A percentile compares a stretch with the other conserved stretches of the same genome.
These are phyloP conservation scores for Ophiocordyceps sinensis DNA, from an alignment of 2,329 filamentous ascomycete species.

Conservation along the genomic window DNA sequence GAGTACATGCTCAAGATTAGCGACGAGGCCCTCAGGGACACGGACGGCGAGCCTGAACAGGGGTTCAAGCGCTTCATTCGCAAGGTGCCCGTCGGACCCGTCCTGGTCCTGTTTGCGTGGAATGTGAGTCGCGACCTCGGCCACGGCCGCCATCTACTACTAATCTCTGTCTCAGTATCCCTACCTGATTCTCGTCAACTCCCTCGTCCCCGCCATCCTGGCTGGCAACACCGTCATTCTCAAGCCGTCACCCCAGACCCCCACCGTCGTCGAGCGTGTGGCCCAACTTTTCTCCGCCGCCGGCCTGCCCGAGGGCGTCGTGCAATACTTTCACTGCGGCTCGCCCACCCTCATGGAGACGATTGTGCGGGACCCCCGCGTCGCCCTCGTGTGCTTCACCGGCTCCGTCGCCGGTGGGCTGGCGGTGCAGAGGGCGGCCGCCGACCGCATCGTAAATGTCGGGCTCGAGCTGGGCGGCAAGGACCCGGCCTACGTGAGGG, in stretches of 20 bases:
- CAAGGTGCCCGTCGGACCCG: constrained; percentile 76
- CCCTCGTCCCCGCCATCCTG: constrained; percentile 78
- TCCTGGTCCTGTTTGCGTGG: constrained; percentile 87
- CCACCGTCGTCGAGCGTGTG: constrained; percentile 78
- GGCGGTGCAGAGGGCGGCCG: constrained; percentile 70
- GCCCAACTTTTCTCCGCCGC: constrained; percentile 63
- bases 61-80: constrained; percentile 85
- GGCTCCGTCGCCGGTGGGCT: constrained; percentile 82
- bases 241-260: constrained; percentile 91
- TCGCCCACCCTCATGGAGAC: constrained; percentile 63
- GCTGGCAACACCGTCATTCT: constrained; percentile 84
- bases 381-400: constrained; percentile 82
- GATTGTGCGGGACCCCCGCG: constrained; percentile 60
- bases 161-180: constrained; percentile 51
- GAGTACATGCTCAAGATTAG: constrained; percentile 79
- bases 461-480: constrained; percentile 90
- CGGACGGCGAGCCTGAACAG: constrained; percentile 67
- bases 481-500: constrained; percentile 79
- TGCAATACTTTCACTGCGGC: constrained; percentile 87
- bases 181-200: constrained; percentile 87
- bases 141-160: background rate
- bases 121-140: constrained; percentile 51
- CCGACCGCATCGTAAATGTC: constrained; percentile 72
- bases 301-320: constrained; percentile 67
- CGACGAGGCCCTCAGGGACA: constrained; percentile 63